These are phyloP conservation scores for Nannochloris sp. DNA, from an alignment of 139 green algal species.

Conservation along the genomic window DNA sequence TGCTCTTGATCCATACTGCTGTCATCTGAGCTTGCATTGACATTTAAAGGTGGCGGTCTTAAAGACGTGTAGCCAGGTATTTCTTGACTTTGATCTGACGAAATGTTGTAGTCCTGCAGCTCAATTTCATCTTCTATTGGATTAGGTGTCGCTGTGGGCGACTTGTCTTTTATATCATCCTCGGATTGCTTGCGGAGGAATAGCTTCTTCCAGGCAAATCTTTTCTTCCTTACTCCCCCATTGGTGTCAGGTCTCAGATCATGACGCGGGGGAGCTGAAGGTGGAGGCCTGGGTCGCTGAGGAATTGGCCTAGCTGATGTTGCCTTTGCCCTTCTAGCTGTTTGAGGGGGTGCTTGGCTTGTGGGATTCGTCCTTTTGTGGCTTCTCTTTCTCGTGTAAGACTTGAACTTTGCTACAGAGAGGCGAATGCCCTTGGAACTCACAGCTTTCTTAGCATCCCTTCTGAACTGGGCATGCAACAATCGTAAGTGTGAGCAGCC, in stretches of 20 bases:
- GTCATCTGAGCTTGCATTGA: not conserved
- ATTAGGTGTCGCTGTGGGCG: no score
- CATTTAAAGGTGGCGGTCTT: not conserved
- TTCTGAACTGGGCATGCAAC: conserved; percentile 26
- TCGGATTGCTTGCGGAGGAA: no score
- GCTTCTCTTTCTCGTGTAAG: not conserved
- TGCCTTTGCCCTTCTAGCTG: not conserved
- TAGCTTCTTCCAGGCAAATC: not conserved
- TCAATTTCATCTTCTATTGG: no score
- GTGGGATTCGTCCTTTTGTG: not conserved
- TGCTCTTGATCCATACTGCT: not conserved
- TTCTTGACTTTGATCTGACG: no score
- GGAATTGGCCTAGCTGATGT: not conserved
- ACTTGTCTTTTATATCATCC: no score
- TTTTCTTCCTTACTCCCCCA: not conserved
- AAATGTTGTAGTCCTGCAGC: no score
- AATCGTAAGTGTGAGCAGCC: conserved; percentile 17
- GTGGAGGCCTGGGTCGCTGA: not conserved
- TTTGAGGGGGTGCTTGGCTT: not conserved
- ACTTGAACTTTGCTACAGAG: conserved; percentile 1
- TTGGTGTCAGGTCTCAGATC: not conserved
- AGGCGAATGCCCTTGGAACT: not conserved
- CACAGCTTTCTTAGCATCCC: conserved; percentile 18
- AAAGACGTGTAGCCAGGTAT: not conserved
- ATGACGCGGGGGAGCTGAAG: not conserved